Evolutionary conservation across 1,284 basidiomycete genomes (phyloP).

Genomic region (Takashimella koratensis): DNA sequence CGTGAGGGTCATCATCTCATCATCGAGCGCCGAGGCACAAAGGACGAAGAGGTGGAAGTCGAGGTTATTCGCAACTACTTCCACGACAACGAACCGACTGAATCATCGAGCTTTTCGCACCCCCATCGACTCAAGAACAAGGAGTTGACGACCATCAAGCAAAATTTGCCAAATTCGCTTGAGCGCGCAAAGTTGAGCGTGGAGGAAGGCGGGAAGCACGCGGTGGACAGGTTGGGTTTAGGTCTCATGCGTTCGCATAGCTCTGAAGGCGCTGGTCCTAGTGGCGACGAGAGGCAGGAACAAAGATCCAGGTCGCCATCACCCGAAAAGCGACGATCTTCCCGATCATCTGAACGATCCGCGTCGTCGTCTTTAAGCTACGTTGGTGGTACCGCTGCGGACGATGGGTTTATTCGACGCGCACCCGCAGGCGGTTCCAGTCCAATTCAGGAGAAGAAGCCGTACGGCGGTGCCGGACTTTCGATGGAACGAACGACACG

Average conservation of each 20-base stretch:
- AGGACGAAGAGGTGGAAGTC: slow-evolving; percentile 50
- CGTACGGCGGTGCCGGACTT: not conserved
- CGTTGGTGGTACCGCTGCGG: not conserved
- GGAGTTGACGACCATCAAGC: slow-evolving; percentile 21
- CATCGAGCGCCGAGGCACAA: slow-evolving; percentile 56
- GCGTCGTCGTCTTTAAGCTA: not conserved
- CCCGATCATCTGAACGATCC: not conserved
- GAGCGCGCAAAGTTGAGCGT: slow-evolving; percentile 31
- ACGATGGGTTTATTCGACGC: slow-evolving; percentile 8
- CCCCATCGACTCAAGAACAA: slow-evolving; percentile 29
- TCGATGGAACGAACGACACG: not conserved
- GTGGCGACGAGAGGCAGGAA: not conserved
- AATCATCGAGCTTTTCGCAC: slow-evolving; percentile 30
- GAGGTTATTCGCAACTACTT: slow-evolving; percentile 57
- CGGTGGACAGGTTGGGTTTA: slow-evolving; percentile 28
- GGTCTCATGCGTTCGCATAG: slow-evolving; percentile 16
- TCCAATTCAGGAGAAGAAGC: not conserved
- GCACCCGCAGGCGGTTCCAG: not conserved
- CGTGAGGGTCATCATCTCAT: slow-evolving; percentile 65
- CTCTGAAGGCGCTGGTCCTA: not conserved
- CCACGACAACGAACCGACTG: slow-evolving; percentile 17
- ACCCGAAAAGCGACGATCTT: not conserved
- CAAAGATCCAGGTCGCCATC: not conserved
- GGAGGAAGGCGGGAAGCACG: slow-evolving; percentile 23
- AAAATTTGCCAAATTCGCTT: slow-evolving; percentile 17